phyloP scores from a whole-genome alignment of 2,329 filamentous ascomycete genomes.

The Fusarium stilboides region DNA sequence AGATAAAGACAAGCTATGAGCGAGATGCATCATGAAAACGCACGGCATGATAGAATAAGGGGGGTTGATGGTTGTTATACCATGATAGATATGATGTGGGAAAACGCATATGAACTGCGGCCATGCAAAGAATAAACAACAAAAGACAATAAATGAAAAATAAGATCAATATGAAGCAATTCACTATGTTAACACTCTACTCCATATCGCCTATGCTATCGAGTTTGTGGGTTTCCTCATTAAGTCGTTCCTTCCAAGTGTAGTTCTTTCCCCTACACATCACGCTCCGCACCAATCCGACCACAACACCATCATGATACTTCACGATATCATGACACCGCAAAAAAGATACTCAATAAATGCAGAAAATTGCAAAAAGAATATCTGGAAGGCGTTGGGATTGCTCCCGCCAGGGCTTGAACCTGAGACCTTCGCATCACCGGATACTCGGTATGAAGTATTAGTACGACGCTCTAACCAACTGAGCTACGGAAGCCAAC shows the following conservation, averaged over 20 bases:
- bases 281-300: background rate
- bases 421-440: slow-evolving; percentile 40
- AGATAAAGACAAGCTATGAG: slow-evolving; percentile 15
- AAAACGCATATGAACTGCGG: slow-evolving; percentile 18
- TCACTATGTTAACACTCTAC: slow-evolving; percentile 8
- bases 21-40: slow-evolving; percentile 27
- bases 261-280: background rate
- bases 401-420: slow-evolving; percentile 40
- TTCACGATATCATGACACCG: background rate
- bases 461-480: slow-evolving; percentile 42
- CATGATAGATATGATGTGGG: slow-evolving; percentile 33
- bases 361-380: slow-evolving; percentile 2
- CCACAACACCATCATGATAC: background rate
- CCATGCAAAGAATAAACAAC: slow-evolving; percentile 12
- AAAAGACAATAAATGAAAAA: slow-evolving; percentile 15
- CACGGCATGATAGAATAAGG: slow-evolving; percentile 22
- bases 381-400: slow-evolving; percentile 26
- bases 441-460: slow-evolving; percentile 32
- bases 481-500: slow-evolving; percentile 42
- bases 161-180: slow-evolving; percentile 25
- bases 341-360: background rate
- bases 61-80: background rate
- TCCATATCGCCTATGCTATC: background rate
- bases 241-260: background rate
- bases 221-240: background rate